A percentile compares a stretch with the other conserved stretches of the same genome.
Conservation (phyloP, 108 stramenopile genomes). For the Skeletonema marinoi region DNA sequence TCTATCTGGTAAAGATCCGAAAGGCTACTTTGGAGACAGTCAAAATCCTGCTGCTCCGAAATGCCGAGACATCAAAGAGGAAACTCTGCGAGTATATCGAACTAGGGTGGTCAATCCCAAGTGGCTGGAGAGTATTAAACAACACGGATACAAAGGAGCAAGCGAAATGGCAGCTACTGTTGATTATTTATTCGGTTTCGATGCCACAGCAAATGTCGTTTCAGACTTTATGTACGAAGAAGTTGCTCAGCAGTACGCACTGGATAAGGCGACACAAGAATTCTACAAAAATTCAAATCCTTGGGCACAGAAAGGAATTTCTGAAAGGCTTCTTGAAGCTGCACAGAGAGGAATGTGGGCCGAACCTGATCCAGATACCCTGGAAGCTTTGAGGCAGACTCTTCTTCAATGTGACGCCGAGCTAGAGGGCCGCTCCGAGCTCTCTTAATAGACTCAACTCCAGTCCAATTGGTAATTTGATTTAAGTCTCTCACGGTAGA, state of each 20-base stretch:
- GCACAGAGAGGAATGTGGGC: conserved; percentile 10
- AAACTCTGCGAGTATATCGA: too few species aligned
- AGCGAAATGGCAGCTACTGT: too few species aligned
- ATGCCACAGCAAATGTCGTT: neutral
- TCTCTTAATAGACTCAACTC: too few species aligned
- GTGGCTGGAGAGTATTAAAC: too few species aligned
- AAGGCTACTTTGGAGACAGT: too few species aligned
- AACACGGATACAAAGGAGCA: too few species aligned
- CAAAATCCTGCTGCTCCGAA: too few species aligned
- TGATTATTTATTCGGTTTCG: neutral
- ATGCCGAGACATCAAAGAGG: too few species aligned
- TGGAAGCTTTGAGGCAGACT: neutral
- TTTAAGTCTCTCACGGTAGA: too few species aligned
- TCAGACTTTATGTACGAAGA: conserved; percentile 8
- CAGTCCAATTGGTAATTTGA: too few species aligned
- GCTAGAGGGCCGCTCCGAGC: neutral
- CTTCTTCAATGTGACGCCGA: neutral
- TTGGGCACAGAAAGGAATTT: neutral
- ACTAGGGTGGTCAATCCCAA: too few species aligned
- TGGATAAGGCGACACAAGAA: conserved; percentile 1
- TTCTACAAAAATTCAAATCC: neutral
- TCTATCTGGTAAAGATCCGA: too few species aligned
- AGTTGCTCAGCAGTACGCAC: neutral
- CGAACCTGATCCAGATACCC: neutral
- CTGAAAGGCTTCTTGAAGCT: neutral